Evolutionary conservation across 2,329 filamentous ascomycete species (phyloP), one percentile per base, ranked within the genome.

Genomic region (Colletotrichum falcatum): DNA sequence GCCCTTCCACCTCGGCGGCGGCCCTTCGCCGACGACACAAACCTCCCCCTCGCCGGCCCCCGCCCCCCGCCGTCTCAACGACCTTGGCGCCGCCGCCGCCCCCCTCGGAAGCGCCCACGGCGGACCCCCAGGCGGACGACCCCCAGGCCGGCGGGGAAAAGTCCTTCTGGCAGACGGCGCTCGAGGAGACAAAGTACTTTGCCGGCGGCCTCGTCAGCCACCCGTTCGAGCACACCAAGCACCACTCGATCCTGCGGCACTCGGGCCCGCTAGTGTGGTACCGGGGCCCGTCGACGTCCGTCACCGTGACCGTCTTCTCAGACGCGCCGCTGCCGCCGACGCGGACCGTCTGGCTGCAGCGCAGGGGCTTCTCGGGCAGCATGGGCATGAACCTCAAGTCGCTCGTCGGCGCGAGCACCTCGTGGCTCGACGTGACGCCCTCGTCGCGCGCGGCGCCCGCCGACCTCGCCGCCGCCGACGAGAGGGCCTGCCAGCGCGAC

Each of bases 381-480:
- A 85, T 90, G 59, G 91, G 91, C 23, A 91, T 93, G 87, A 85
- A 85, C 8, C 81, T 90, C 35, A 91, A 91, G 76, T 87, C 90
- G 0, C 78, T 92, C 1, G 80, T 92, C 44, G 87, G 90, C 9
- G 84, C 86, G 0, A 88, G 85, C 16, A 83, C 84, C 9, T 84
- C 81, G 74, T 93, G 91, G 91, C 81, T 93, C 16, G 86, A 93
- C 68, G 90, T 93, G 2, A 93, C 91, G 0, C 91, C 91, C 0
- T 81, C 81, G 0, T 78, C 83, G 2, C 82, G 82, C 28, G 83
- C 87, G 0, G 75, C 78, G 0, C 75, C 83, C 0, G 80, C 85
- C 0, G 85, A 90, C 56, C 75, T 93, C 1, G 80, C 85, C 0
- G 81, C 83, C 1, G 80, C 79, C 0, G 89, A 92, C 44, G 91